These are phyloP conservation scores for Astrephomene gubernaculifera DNA, from an alignment of 139 green algal species.

Conservation along the genomic window DNA sequence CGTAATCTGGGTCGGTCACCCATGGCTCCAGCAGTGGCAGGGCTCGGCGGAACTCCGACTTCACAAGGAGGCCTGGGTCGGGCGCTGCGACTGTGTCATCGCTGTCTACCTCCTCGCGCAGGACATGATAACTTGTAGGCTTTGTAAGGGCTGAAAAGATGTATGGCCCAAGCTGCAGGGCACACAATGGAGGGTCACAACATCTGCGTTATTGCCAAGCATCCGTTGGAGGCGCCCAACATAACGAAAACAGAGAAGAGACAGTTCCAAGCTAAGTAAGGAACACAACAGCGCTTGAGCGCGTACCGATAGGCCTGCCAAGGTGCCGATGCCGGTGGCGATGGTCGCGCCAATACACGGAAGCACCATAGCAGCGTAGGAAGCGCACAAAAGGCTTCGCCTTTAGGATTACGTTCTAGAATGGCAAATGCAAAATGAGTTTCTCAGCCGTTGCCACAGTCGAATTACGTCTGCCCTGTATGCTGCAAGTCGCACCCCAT, in stretches of 20 bases:
- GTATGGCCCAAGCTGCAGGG: conserved; percentile 38
- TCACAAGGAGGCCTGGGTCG: conserved; percentile 28
- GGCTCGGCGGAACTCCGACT: conserved; percentile 56
- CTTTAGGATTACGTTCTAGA: no score
- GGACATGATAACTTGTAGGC: conserved; percentile 25
- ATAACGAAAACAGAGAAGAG: no score
- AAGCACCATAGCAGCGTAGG: conserved; percentile 22
- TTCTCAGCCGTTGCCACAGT: no score
- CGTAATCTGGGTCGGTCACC: conserved; percentile 76
- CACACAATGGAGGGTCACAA: background rate
- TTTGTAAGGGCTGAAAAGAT: conserved; percentile 7
- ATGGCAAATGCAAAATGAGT: background rate
- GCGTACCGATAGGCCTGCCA: conserved; percentile 41
- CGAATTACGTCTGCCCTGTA: no score
- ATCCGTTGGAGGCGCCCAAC: no score
- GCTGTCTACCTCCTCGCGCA: conserved; percentile 29
- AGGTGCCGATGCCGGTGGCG: conserved; percentile 21
- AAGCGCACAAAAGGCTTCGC: no score
- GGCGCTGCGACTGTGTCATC: conserved; percentile 33
- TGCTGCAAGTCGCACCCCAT: no score
- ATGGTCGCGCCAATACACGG: conserved; percentile 38
- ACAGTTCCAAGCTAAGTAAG: no score
- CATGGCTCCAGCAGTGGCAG: conserved; percentile 71
- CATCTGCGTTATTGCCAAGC: no score
- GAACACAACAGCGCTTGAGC: no score